phyloP scores from a whole-genome alignment of 2,329 filamentous ascomycete genomes.

The Piedraia hortae region DNA sequence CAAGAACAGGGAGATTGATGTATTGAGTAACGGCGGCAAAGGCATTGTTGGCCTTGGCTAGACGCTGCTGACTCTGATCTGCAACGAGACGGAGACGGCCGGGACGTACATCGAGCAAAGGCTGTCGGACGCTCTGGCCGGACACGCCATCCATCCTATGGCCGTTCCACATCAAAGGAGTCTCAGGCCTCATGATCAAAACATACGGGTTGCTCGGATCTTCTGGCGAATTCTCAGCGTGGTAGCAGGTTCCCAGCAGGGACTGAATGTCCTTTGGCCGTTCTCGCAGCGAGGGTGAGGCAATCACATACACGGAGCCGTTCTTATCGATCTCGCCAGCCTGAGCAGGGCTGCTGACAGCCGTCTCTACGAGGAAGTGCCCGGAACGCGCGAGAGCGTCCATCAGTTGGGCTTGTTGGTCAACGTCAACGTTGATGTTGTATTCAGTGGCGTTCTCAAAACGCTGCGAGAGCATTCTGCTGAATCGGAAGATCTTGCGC shows the following conservation, averaged over 20 bases:
- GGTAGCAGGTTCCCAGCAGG: conserved; percentile 56
- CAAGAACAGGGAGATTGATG: conserved; percentile 62
- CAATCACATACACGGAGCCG: conserved; percentile 35
- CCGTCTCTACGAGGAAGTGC: conserved; percentile 61
- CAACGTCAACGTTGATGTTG: conserved; percentile 46
- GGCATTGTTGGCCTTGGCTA: conserved; percentile 49
- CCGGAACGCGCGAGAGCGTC: conserved; percentile 55
- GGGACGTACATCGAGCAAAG: conserved; percentile 58
- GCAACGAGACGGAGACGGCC: conserved; percentile 73
- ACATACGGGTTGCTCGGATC: conserved; percentile 62
- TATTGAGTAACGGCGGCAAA: conserved; percentile 64
- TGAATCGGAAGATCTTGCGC: conserved; percentile 88
- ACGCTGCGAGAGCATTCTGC: conserved; percentile 62
- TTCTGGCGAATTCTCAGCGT: conserved; percentile 38
- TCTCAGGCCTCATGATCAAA: conserved; percentile 59
- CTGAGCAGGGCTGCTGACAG: conserved; percentile 19
- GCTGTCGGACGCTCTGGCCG: conserved; percentile 39
- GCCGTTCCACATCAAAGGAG: conserved; percentile 55
- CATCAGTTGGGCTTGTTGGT: conserved; percentile 47
- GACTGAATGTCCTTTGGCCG: conserved; percentile 59
- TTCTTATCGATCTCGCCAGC: conserved; percentile 22
- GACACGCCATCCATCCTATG: conserved; percentile 26
- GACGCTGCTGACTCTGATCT: conserved; percentile 51
- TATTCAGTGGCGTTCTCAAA: conserved; percentile 96
- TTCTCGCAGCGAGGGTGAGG: conserved; percentile 49